A percentile compares a stretch with the other conserved stretches of the same genome.
phyloP scores from a whole-genome alignment of 129 eudicot species.

The Flaveria sonorensis region DNA sequence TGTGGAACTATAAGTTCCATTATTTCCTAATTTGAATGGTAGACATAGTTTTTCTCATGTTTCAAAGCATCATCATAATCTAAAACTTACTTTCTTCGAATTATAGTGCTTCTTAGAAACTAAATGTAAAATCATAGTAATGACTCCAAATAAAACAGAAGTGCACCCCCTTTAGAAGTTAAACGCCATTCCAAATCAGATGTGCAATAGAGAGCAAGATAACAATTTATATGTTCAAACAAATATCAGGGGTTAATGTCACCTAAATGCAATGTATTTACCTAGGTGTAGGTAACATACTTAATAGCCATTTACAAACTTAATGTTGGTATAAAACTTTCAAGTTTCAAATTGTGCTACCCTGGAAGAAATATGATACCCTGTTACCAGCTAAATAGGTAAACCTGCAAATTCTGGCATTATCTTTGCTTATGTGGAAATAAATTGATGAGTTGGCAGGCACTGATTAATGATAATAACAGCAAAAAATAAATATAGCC shows the following conservation, averaged over 20 bases:
- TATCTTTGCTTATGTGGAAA: not conserved
- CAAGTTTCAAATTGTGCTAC: not conserved
- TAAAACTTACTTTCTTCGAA: not conserved
- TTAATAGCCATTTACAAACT: not conserved
- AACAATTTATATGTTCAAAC: not conserved
- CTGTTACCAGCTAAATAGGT: not conserved
- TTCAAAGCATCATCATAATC: not conserved
- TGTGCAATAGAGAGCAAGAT: not conserved
- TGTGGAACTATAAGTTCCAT: not conserved
- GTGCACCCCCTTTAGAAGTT: not conserved
- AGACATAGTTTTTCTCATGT: slow-evolving; percentile 7
- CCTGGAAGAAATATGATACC: not conserved
- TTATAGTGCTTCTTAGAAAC: not conserved
- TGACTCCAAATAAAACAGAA: not conserved
- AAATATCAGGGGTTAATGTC: not conserved
- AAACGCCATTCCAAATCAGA: not conserved
- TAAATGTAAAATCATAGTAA: not conserved
- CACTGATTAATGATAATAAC: not conserved
- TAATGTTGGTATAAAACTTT: not conserved
- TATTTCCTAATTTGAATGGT: not conserved
- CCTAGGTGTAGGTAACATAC: not conserved
- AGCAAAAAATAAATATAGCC: not conserved
- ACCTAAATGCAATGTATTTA: not conserved
- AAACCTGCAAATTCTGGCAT: not conserved
- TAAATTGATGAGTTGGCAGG: not conserved